Percentiles rank a stretch among this genome's conserved stretches.
Conservation (phyloP, 495 filamentous ascomycete species). For the Hyaloscypha variabilis region DNA sequence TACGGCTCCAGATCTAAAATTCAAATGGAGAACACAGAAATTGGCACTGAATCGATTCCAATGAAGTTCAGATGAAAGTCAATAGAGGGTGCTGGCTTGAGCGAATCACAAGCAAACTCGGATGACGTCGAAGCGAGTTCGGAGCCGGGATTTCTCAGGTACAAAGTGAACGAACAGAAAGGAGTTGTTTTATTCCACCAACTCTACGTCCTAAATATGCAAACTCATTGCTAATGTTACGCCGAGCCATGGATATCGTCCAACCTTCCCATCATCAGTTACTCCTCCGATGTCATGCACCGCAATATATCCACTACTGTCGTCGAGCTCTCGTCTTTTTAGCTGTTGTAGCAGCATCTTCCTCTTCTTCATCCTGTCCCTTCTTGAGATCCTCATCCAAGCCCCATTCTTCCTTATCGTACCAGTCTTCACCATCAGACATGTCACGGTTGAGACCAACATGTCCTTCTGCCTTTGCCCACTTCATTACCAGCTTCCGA, state of each 20-base stretch:
- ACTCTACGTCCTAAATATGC: background rate
- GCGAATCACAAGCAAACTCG: background rate
- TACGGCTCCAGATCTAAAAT: background rate
- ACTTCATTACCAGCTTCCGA: conserved; percentile 77
- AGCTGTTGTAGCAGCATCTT: conserved; percentile 69
- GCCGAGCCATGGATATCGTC: conserved; percentile 7
- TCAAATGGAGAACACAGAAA: background rate
- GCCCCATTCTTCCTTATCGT: conserved; percentile 87
- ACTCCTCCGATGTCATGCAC: background rate
- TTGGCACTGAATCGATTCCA: background rate
- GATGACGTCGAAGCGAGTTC: conserved; percentile 3
- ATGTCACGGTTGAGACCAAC: conserved; percentile 60
- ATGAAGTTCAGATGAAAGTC: background rate
- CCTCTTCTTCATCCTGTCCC: conserved; percentile 89
- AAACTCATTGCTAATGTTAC: conserved; percentile 1
- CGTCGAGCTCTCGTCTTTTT: conserved; percentile 75
- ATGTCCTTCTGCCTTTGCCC: conserved; percentile 88
- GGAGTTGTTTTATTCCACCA: background rate
- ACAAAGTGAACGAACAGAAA: background rate
- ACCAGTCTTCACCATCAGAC: conserved; percentile 96
- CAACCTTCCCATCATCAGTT: conserved; percentile 4
- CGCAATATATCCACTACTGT: conserved; percentile 18
- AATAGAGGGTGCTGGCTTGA: background rate
- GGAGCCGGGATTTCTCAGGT: background rate
- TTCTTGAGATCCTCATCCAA: conserved; percentile 86